A percentile compares a stretch with the other conserved stretches of the same genome.
Conservation (phyloP, 1,284 basidiomycete genomes). For the Termitomyces sp. region DNA sequence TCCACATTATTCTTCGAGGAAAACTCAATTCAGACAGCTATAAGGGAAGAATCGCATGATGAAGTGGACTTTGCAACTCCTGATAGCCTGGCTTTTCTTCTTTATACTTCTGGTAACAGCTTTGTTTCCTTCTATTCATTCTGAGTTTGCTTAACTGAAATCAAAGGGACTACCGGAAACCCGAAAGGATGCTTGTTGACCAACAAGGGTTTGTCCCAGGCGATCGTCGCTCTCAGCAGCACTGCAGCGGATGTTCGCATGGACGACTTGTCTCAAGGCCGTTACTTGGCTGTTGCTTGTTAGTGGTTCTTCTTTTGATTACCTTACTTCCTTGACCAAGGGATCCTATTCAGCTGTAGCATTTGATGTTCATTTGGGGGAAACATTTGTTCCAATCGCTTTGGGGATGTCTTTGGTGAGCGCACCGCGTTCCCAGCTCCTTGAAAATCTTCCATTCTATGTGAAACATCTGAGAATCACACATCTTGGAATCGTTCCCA, state of each 20-base stretch:
- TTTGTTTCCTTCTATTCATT: not conserved
- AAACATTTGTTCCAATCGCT: constrained; percentile 38
- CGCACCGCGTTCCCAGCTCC: constrained; percentile 38
- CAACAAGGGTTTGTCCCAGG: constrained; percentile 39
- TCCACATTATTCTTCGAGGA: constrained; percentile 28
- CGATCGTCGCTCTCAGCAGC: constrained; percentile 36
- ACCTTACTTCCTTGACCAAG: not conserved
- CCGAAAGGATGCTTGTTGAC: constrained; percentile 55
- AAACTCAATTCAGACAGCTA: constrained; percentile 20
- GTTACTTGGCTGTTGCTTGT: constrained; percentile 42
- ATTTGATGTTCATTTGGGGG: constrained; percentile 48
- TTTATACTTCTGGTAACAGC: constrained; percentile 46
- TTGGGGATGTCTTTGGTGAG: constrained; percentile 42
- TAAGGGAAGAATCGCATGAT: constrained; percentile 25
- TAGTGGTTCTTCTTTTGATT: not conserved
- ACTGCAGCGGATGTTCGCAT: constrained; percentile 33
- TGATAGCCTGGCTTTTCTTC: constrained; percentile 39
- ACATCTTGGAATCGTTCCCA: constrained; percentile 49
- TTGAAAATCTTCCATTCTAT: constrained; percentile 42
- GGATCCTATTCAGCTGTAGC: constrained; percentile 30
- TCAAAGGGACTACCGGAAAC: constrained; percentile 45
- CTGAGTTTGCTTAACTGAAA: not conserved
- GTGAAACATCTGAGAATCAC: constrained; percentile 41
- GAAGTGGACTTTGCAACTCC: constrained; percentile 27
- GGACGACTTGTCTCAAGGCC: constrained; percentile 36